Conservation (phyloP, 352 stramenopile species). For the Pythium dissotocum region DNA sequence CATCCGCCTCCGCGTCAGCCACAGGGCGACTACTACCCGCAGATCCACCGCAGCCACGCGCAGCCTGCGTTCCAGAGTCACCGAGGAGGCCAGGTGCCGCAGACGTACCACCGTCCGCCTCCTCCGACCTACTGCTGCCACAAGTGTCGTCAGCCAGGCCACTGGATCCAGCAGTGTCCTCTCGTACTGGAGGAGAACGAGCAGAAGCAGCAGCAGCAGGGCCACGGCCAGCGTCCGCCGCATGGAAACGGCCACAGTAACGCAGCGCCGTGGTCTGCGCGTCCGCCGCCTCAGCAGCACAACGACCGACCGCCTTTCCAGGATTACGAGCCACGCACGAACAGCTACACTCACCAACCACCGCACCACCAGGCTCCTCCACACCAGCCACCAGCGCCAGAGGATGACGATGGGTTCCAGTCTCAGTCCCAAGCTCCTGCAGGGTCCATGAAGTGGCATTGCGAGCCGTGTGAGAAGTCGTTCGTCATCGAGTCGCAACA, state of each 20-base stretch:
- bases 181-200: conserved; percentile 30
- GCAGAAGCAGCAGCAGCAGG: conserved; percentile 24
- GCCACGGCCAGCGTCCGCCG: conserved; percentile 1
- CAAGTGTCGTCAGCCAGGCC: conserved; percentile 71
- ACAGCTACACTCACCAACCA: conserved; percentile 12
- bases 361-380: background rate
- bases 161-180: conserved; percentile 81
- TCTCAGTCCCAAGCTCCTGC: background rate
- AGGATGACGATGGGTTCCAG: background rate
- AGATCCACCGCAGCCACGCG: conserved; percentile 1
- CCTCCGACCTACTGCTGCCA: conserved; percentile 73
- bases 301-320: conserved; percentile 18
- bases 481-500: conserved; percentile 74
- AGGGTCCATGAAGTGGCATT: conserved; percentile 41
- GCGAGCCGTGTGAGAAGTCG: conserved; percentile 70
- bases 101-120: conserved; percentile 28
- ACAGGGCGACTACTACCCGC: conserved; percentile 34
- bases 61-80: background rate
- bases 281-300: conserved; percentile 9
- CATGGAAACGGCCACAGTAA: background rate
- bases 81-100: background rate
- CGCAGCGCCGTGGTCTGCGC: background rate
- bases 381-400: conserved; percentile 3
- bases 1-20: conserved; percentile 32
- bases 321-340: conserved; percentile 22